Conservation (phyloP, 139 green algal species). For the Klebsormidium nitens region DNA sequence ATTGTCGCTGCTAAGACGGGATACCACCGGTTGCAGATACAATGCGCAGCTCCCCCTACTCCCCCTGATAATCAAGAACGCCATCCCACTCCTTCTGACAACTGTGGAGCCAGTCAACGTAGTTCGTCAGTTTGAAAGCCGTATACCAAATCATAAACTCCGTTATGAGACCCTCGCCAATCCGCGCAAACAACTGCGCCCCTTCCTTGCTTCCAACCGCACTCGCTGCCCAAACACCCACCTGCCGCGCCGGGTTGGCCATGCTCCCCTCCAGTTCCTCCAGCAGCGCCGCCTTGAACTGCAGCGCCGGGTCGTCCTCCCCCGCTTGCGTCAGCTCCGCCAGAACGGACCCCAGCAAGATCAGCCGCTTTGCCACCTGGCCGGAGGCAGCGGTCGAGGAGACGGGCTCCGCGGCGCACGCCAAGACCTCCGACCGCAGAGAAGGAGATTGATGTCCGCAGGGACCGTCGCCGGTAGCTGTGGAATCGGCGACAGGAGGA, state of each 20-base stretch:
- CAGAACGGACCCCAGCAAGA: neutral
- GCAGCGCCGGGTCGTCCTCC: neutral
- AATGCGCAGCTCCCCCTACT: too few relatives aligned
- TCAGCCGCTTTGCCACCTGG: conserved; percentile 6
- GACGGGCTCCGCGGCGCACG: neutral
- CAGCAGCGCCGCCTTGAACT: neutral
- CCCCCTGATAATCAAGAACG: too few relatives aligned
- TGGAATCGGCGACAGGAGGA: neutral
- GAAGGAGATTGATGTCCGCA: neutral
- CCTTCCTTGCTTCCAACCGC: too few relatives aligned
- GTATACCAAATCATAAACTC: too few relatives aligned
- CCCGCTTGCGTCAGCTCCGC: neutral
- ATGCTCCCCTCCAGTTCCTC: neutral
- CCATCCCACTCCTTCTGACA: too few relatives aligned
- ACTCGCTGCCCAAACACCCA: neutral
- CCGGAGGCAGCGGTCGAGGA: neutral
- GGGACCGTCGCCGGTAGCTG: neutral
- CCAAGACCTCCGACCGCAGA: neutral
- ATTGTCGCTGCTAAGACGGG: too few relatives aligned
- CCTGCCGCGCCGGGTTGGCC: neutral
- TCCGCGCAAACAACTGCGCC: neutral
- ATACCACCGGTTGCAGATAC: too few relatives aligned
- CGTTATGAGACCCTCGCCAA: neutral
- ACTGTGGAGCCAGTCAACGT: too few relatives aligned
- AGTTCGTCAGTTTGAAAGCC: too few relatives aligned